Evolutionary conservation across 768 basidiomycete species (phyloP).

Genomic region (Coprinellus micaceus): DNA sequence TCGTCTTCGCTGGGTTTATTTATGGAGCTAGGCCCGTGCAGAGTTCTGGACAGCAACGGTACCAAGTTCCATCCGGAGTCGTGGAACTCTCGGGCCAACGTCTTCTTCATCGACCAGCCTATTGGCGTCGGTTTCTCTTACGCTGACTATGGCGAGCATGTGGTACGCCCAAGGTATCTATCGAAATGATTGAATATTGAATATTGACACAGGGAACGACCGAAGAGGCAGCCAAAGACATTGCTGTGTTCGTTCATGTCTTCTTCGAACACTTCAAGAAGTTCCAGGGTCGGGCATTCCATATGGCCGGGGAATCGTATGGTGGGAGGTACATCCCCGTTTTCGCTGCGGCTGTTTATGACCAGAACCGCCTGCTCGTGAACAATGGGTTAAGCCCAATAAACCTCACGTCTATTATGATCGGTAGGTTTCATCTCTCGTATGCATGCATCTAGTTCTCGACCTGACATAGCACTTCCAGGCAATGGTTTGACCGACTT

Average conservation of each 20-base stretch:
- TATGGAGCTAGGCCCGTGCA: constrained; percentile 79
- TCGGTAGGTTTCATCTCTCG: constrained; percentile 39
- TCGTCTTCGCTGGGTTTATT: constrained; percentile 56
- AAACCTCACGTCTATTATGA: constrained; percentile 70
- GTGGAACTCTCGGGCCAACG: constrained; percentile 67
- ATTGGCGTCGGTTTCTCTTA: constrained; percentile 61
- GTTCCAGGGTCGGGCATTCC: constrained; percentile 65
- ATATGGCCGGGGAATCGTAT: constrained; percentile 75
- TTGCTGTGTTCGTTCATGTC: constrained; percentile 66
- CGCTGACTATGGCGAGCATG: constrained; percentile 58
- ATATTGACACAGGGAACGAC: constrained; percentile 45
- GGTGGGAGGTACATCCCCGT: constrained; percentile 70
- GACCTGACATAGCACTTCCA: constrained; percentile 11
- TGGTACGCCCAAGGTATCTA: constrained; percentile 47
- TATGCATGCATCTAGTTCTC: background rate
- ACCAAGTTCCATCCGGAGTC: constrained; percentile 56
- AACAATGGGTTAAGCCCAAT: constrained; percentile 53
- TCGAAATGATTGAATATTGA: too few species aligned
- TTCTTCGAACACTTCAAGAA: constrained; percentile 73
- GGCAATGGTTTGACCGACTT: constrained; percentile 66
- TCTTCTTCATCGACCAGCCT: constrained; percentile 60
- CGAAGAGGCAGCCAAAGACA: constrained; percentile 65
- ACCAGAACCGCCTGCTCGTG: constrained; percentile 58
- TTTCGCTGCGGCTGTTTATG: constrained; percentile 74
- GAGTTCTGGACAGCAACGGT: constrained; percentile 49